phyloP scores from a whole-genome alignment of 306 rosid genomes.

The Prosopis cineraria region DNA sequence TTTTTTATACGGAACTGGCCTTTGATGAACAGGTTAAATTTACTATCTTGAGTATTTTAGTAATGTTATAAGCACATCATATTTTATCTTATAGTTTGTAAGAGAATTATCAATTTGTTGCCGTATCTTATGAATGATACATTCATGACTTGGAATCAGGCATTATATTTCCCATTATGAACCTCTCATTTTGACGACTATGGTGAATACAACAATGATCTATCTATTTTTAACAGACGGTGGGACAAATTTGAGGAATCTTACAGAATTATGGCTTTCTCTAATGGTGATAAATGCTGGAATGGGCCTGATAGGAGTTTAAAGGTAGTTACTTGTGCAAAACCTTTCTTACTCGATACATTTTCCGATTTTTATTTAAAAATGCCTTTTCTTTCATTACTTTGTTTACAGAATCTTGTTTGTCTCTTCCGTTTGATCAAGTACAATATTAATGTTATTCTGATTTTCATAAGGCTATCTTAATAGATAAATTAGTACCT shows the following conservation, averaged over 20 bases:
- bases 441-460: neutral
- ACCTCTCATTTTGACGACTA: neutral
- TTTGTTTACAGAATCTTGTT: conserved; percentile 16
- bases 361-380: neutral
- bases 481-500: conserved; percentile 25
- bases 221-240: conserved; percentile 50
- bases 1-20: neutral
- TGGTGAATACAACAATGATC: conserved; percentile 7
- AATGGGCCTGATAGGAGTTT: conserved; percentile 99
- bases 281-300: conserved; percentile 95
- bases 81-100: neutral
- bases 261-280: conserved; percentile 74
- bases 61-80: neutral
- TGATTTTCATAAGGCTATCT: neutral
- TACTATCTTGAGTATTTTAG: neutral
- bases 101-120: neutral
- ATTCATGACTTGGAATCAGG: neutral
- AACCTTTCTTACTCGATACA: neutral
- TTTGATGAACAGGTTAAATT: neutral
- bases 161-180: neutral
- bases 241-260: conserved; percentile 98
- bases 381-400: conserved; percentile 15
- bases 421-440: neutral
- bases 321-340: conserved; percentile 58
- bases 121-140: neutral